A percentile compares a stretch with the other conserved stretches of the same genome.
Evolutionary conservation across 2,329 filamentous ascomycete genomes (phyloP).

Genomic region (Leptographium lundbergii): DNA sequence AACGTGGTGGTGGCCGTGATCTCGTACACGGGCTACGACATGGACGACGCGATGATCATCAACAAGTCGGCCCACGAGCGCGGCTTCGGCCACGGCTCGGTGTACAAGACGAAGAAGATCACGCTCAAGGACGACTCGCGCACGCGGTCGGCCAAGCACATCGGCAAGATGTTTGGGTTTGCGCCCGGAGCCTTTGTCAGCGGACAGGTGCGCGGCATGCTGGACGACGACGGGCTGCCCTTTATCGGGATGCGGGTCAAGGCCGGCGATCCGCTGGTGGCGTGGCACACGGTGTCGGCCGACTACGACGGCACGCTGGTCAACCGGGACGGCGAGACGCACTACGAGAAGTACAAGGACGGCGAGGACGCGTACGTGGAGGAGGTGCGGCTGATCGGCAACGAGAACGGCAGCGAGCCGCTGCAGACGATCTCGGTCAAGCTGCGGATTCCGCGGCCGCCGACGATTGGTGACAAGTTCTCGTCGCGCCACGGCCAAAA

Average conservation of each 20-base stretch:
- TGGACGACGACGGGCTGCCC: slow-evolving; percentile 83
- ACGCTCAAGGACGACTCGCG: slow-evolving; percentile 69
- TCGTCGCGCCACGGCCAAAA: slow-evolving; percentile 98
- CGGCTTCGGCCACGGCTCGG: slow-evolving; percentile 87
- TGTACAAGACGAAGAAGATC: slow-evolving; percentile 96
- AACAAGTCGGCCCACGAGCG: slow-evolving; percentile 96
- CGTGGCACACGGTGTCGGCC: slow-evolving; percentile 76
- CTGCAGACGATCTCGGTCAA: slow-evolving; percentile 86
- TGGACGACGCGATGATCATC: slow-evolving; percentile 99
- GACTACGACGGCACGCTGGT: slow-evolving; percentile 67
- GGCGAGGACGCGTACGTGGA: slow-evolving; percentile 79
- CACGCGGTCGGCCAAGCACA: slow-evolving; percentile 50
- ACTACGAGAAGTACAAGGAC: slow-evolving; percentile 92
- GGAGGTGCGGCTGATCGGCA: slow-evolving; percentile 81
- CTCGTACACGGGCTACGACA: slow-evolving; percentile 97
- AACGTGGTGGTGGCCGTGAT: slow-evolving; percentile 96
- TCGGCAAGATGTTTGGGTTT: slow-evolving; percentile 82
- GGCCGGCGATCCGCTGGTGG: slow-evolving; percentile 75
- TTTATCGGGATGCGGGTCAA: slow-evolving; percentile 64
- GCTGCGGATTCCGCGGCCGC: slow-evolving; percentile 77
- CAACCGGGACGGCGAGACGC: slow-evolving; percentile 75
- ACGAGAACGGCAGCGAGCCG: slow-evolving; percentile 70
- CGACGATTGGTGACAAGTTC: slow-evolving; percentile 97
- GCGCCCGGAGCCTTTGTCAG: slow-evolving; percentile 64
- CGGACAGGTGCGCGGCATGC: slow-evolving; percentile 53